These are phyloP conservation scores for Lipomyces yamanashiensis DNA, from an alignment of 805 yeast species.

Conservation along the genomic window DNA sequence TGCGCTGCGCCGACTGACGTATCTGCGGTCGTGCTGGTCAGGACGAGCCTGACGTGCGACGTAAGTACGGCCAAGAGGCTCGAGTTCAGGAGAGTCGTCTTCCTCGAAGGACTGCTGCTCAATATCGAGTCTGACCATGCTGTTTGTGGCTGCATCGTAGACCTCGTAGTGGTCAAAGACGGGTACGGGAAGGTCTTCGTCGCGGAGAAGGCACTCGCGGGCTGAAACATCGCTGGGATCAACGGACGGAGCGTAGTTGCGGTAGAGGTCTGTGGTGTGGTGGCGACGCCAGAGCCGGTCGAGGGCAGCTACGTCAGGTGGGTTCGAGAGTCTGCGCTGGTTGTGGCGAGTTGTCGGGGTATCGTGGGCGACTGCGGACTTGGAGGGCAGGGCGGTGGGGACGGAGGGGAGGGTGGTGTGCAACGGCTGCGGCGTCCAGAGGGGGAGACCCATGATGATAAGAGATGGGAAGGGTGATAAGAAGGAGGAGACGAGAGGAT, in stretches of 20 bases:
- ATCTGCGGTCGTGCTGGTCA: constrained; percentile 8
- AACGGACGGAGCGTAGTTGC: not conserved
- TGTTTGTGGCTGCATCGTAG: not conserved
- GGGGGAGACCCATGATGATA: constrained; percentile 26
- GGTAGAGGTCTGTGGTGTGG: constrained; percentile 5
- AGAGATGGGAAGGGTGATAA: not conserved
- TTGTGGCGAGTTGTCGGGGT: not conserved
- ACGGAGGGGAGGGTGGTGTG: constrained; percentile 14
- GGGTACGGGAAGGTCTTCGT: not conserved
- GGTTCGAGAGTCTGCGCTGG: not conserved
- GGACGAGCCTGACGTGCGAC: constrained; percentile 23
- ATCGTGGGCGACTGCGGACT: not conserved
- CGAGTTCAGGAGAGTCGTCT: constrained; percentile 22
- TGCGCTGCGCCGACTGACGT: constrained; percentile 7
- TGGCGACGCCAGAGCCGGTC: not conserved
- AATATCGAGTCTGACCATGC: not conserved
- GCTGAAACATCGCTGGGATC: not conserved
- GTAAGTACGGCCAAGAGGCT: constrained; percentile 32
- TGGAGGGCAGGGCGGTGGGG: constrained; percentile 8
- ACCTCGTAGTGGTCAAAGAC: not conserved
- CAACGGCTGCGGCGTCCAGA: constrained; percentile 20
- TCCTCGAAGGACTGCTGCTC: not conserved
- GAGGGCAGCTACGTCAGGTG: not conserved
- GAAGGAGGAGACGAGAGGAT: not conserved
- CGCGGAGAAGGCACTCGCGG: constrained; percentile 6